phyloP scores from a whole-genome alignment of 306 rosid genomes.

The Gynostemma pentaphyllum region DNA sequence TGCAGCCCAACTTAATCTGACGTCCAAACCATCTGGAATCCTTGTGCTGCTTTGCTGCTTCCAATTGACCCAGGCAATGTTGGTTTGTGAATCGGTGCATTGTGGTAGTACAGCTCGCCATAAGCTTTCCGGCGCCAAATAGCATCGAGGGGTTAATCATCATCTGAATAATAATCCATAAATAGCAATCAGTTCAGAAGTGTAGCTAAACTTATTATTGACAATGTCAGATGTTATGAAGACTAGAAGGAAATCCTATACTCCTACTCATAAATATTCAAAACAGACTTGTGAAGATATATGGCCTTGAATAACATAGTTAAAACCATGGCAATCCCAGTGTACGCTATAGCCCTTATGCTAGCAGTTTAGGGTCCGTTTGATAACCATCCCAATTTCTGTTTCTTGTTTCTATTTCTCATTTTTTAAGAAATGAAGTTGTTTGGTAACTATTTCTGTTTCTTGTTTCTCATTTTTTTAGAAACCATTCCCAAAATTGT shows the following conservation, averaged over 20 bases:
- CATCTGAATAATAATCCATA: constrained; percentile 1
- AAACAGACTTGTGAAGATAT: no score
- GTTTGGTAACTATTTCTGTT: no score
- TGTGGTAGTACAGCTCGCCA: constrained; percentile 1
- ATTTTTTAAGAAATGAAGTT: no score
- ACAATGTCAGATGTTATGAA: background rate
- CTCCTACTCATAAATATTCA: background rate
- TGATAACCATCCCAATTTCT: no score
- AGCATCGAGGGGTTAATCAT: constrained; percentile 2
- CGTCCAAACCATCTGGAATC: background rate
- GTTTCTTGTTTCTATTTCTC: no score
- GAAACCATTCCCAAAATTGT: no score
- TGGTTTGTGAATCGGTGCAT: background rate
- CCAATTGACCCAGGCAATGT: background rate
- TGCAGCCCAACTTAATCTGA: background rate
- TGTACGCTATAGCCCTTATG: background rate
- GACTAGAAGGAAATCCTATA: background rate
- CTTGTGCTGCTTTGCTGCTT: background rate
- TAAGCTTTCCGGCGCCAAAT: background rate
- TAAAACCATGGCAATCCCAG: background rate
- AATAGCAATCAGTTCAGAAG: background rate
- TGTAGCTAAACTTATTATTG: background rate
- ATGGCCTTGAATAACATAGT: background rate
- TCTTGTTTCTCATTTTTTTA: no score
- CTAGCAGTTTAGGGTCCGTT: background rate